These are phyloP conservation scores for Colletotrichum limetticola DNA, from an alignment of 2,329 filamentous ascomycete species.

Conservation along the genomic window DNA sequence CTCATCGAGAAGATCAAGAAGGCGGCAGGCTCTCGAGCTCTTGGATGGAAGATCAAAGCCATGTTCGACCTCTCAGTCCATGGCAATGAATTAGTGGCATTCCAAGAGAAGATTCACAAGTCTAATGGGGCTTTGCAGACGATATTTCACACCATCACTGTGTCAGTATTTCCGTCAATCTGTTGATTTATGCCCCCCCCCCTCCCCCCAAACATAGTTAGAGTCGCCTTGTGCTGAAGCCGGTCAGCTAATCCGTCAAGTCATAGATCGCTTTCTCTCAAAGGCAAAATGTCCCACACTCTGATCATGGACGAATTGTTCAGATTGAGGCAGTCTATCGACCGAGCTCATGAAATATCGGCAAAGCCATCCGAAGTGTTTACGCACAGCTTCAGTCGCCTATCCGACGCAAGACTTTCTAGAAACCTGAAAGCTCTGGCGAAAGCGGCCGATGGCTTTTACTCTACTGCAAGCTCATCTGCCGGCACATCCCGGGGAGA, in stretches of 20 bases:
- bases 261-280: slow-evolving; percentile 34
- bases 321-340: slow-evolving; percentile 37
- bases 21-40: background rate
- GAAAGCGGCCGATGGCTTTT: slow-evolving; percentile 39
- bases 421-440: slow-evolving; percentile 39
- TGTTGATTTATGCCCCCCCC: background rate
- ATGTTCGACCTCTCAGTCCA: slow-evolving; percentile 36
- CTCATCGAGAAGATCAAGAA: slow-evolving; percentile 37
- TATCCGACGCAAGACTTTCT: slow-evolving; percentile 30
- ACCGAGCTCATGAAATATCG: slow-evolving; percentile 37
- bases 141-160: slow-evolving; percentile 40
- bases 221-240: too few relatives aligned
- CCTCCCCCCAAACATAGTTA: too few relatives aligned
- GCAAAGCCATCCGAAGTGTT: slow-evolving; percentile 28
- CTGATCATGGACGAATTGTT: slow-evolving; percentile 36
- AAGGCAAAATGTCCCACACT: slow-evolving; percentile 35
- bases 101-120: slow-evolving; percentile 41
- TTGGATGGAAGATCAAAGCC: slow-evolving; percentile 27
- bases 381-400: background rate
- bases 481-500: slow-evolving; percentile 33
- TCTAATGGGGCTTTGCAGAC: slow-evolving; percentile 42
- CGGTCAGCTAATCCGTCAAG: background rate
- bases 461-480: slow-evolving; percentile 39
- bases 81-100: slow-evolving; percentile 34
- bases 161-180: slow-evolving; percentile 23